Evolutionary conservation across 2,329 filamentous ascomycete species (phyloP), one percentile per base, ranked within the genome.

Genomic region (Alternaria metachromatica): DNA sequence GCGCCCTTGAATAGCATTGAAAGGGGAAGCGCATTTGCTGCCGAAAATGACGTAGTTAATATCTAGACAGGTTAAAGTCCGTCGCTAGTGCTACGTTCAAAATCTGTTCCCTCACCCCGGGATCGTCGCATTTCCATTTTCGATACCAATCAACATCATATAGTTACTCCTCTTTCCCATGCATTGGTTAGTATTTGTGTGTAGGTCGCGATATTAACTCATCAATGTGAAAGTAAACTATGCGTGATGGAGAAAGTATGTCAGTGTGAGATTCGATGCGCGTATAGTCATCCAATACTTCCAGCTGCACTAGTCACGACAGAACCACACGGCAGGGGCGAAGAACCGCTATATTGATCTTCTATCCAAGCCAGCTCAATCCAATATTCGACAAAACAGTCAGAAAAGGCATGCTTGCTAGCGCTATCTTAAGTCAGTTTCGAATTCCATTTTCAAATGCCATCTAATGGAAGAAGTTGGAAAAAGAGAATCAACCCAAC

Each of bases 301-400:
- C 37, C 15, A 1, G 37, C 15, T n/a, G 2, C 33, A n/a, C 33
- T 41, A 41, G 37, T 41, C 37, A 41, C 9, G 20, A n/a, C 13
- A 41, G 13, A 41, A 41, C 2, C 8, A 37, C 18, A 53, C 21
- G 37, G n/a, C 13, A 37, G 3, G 33, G 49, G 49, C 49, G 20
- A 18, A 41, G 30, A 37, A 53, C 37, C 30, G 49, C 49, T 53
- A 37, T n/a, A 37, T 53, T 53, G 28, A 37, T 53, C 37, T 53
- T 53, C 49, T 53, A 53, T 53, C 49, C 49, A 53, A 53, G 49
- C 49, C 20, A 53, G 30, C 49, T 37, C 30, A 21, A 53, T 25
- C 13, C 49, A 41, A 23, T 37, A 28, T 53, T 53, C 18, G 33
- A 30, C 30, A 41, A 41, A 41, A 51, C 20, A 30, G 45, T 15